phyloP scores from a whole-genome alignment of 306 rosid species.

The Trichosanthes truncata region DNA sequence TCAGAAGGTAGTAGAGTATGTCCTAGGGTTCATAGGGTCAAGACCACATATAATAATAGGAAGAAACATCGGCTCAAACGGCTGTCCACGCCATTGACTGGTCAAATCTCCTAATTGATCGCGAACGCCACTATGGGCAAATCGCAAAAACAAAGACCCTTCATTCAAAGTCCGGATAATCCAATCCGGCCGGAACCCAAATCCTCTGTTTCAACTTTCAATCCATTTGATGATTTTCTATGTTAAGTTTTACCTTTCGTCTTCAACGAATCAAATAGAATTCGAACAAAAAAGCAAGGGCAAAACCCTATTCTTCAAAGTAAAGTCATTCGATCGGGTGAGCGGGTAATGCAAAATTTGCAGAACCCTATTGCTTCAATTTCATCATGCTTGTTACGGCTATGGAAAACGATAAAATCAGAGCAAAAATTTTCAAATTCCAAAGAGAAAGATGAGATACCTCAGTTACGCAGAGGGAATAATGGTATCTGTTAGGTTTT shows the following conservation, averaged over 20 bases:
- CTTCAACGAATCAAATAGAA: neutral
- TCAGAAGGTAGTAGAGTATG: neutral
- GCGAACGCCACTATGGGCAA: neutral
- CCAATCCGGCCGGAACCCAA: neutral
- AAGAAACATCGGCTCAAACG: neutral
- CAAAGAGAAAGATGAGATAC: neutral
- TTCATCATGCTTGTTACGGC: neutral
- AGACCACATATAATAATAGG: neutral
- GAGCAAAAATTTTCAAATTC: neutral
- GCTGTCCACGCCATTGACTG: neutral
- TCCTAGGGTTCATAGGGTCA: neutral
- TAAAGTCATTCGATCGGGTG: neutral
- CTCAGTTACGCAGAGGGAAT: neutral
- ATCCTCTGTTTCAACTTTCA: neutral
- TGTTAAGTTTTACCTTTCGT: neutral
- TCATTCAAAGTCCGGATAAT: neutral
- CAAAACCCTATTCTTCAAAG: neutral
- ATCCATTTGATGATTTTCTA: neutral
- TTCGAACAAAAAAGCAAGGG: neutral
- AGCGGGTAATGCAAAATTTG: neutral
- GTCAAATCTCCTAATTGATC: neutral
- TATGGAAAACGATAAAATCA: neutral
- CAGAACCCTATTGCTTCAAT: neutral
- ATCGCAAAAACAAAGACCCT: neutral
- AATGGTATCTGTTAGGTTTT: neutral